phyloP scores from a whole-genome alignment of 1,284 basidiomycete genomes.

The Cutaneotrichosporon daszewskae region DNA sequence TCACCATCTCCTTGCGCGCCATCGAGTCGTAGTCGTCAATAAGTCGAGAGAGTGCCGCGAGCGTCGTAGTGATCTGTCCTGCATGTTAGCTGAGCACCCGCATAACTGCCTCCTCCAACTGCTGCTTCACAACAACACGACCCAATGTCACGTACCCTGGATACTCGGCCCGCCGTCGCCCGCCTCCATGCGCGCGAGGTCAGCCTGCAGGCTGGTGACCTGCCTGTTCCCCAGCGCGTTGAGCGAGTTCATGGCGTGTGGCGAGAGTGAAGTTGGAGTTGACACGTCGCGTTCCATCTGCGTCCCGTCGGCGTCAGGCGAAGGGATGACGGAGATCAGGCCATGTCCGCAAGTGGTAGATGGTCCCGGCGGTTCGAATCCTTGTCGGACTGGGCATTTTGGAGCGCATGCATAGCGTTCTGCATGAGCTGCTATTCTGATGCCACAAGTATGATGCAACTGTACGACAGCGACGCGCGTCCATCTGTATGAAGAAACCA shows the following conservation, averaged over 20 bases:
- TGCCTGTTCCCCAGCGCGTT: conserved; percentile 90
- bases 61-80: conserved; percentile 92
- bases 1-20: conserved; percentile 88
- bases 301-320: too few species aligned
- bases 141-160: conserved; percentile 59
- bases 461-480: too few species aligned
- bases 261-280: neutral
- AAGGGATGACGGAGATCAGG: too few species aligned
- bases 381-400: too few species aligned
- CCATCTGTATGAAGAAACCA: too few species aligned
- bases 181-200: conserved; percentile 71
- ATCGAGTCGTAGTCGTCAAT: conserved; percentile 95
- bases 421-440: too few species aligned
- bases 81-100: conserved; percentile 4
- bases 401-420: too few species aligned
- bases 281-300: too few species aligned
- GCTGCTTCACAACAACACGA: neutral
- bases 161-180: conserved; percentile 74
- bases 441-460: too few species aligned
- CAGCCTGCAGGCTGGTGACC: conserved; percentile 77
- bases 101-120: neutral
- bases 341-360: too few species aligned
- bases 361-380: too few species aligned
- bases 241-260: conserved; percentile 72
- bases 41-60: conserved; percentile 84